Evolutionary conservation across 2,329 filamentous ascomycete species (phyloP), one percentile per base, ranked within the genome.

Genomic region (Rhynchosporium graminicola): DNA sequence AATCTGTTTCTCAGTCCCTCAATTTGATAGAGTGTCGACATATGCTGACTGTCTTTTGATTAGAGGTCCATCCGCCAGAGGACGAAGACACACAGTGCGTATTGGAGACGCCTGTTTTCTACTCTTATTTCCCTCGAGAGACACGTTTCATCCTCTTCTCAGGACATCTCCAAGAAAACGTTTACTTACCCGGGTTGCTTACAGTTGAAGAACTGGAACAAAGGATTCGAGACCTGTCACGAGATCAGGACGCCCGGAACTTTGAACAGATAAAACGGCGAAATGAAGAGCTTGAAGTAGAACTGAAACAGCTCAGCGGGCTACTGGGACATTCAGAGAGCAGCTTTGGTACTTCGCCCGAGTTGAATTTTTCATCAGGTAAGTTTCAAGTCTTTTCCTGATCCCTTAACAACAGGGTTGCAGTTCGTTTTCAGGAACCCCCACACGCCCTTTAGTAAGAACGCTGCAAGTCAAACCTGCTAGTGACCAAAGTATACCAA

Each of bases 41-140:
- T n/a, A 26, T 8, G 8, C 29, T 45, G 33, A 13, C 46, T 47
- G n/a, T 48, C 10, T n/a, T 45, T 28, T 26, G 31, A 13, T 38
- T 2, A 96, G 77, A 85, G 92, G 56, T 91, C 90, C 47, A 96
- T 96, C 67, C 83, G 92, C 56, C 90, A 92, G 75, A 84, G 92
- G 69, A 96, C 91, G 40, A 93, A 92, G 77, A 86, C 89, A 72
- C 90, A 92, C 74, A 96, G 4, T 26, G 4, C 20, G 20, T 20
- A 20, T 1, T 20, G 20, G 20, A 20, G 20, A 20, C 20, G 20
- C 20, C 20, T 20, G 20, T 20, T 20, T 20, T 20, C 20, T 20
- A 20, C 20, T 20, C 20, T 20, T 20, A 20, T 20, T 20, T 20
- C 20, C 20, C 1, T 20, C 20, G 20, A 20, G 20, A 20, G 20